Conservation (phyloP, 179 eudicot species). For the Patellifolia procumbens region DNA sequence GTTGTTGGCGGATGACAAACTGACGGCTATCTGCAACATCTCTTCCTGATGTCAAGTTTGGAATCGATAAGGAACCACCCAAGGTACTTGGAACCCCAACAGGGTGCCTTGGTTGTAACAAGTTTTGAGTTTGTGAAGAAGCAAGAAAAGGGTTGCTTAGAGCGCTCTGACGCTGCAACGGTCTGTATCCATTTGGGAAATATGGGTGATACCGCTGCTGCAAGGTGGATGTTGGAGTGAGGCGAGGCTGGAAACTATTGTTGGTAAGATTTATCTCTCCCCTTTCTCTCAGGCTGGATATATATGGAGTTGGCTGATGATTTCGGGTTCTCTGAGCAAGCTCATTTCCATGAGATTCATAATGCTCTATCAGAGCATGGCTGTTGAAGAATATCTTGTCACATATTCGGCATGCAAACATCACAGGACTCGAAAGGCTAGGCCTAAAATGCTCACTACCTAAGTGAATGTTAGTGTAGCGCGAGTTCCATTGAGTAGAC, state of each 20-base stretch:
- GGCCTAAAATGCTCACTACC: constrained; percentile 23
- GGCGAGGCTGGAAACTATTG: constrained; percentile 15
- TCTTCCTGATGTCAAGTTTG: constrained; percentile 4
- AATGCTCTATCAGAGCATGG: constrained; percentile 29
- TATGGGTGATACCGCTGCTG: constrained; percentile 26
- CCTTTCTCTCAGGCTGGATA: constrained; percentile 2
- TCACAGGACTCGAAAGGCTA: background rate
- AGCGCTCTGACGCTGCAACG: background rate
- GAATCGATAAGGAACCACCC: constrained; percentile 2
- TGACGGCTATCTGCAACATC: background rate
- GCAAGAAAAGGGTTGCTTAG: constrained; percentile 14
- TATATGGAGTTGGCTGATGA: constrained; percentile 1
- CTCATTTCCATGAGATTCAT: constrained; percentile 23
- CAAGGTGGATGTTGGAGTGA: constrained; percentile 7
- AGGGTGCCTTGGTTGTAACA: constrained; percentile 15
- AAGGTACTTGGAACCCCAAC: constrained; percentile 1
- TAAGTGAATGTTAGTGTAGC: background rate
- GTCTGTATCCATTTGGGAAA: constrained; percentile 7
- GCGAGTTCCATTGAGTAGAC: constrained; percentile 25
- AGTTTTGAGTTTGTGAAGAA: constrained; percentile 18
- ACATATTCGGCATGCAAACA: constrained; percentile 32
- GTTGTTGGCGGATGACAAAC: background rate
- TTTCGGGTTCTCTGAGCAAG: constrained; percentile 4
- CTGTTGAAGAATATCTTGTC: constrained; percentile 19
- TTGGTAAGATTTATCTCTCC: constrained; percentile 6